Percentiles rank a stretch among this genome's conserved stretches.
Conservation (phyloP, 805 yeast species). For the Lipomyces mesembrius region DNA sequence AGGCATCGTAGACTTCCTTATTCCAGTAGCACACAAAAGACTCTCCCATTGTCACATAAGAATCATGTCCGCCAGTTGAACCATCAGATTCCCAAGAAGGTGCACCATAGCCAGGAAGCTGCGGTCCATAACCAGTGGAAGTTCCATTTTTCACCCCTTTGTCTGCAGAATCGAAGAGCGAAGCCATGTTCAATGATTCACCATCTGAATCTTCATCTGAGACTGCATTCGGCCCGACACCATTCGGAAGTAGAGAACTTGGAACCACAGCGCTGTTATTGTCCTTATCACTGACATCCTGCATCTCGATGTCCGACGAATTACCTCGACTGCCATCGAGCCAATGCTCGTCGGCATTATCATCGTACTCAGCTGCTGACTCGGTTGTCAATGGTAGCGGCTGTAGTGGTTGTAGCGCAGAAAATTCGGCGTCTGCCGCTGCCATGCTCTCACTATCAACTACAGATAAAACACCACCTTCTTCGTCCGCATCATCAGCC, state of each 20-base stretch:
- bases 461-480: background rate
- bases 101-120: background rate
- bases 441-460: background rate
- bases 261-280: background rate
- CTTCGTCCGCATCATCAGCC: slow-evolving; percentile 8
- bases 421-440: background rate
- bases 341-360: slow-evolving; percentile 16
- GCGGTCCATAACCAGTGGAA: background rate
- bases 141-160: background rate
- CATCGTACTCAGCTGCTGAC: slow-evolving; percentile 12
- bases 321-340: slow-evolving; percentile 6
- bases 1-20: slow-evolving; percentile 52
- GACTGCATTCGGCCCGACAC: slow-evolving; percentile 3
- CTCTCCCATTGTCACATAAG: slow-evolving; percentile 43
- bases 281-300: slow-evolving; percentile 29
- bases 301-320: slow-evolving; percentile 28
- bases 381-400: background rate
- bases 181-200: background rate
- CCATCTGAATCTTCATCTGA: slow-evolving; percentile 20
- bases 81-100: slow-evolving; percentile 8
- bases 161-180: slow-evolving; percentile 3
- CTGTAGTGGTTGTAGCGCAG: background rate
- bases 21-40: slow-evolving; percentile 74
- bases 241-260: background rate
- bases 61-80: background rate